These are phyloP conservation scores for Sugiyamaella xylanicola DNA, from an alignment of 1,139 yeast genomes.

Conservation along the genomic window DNA sequence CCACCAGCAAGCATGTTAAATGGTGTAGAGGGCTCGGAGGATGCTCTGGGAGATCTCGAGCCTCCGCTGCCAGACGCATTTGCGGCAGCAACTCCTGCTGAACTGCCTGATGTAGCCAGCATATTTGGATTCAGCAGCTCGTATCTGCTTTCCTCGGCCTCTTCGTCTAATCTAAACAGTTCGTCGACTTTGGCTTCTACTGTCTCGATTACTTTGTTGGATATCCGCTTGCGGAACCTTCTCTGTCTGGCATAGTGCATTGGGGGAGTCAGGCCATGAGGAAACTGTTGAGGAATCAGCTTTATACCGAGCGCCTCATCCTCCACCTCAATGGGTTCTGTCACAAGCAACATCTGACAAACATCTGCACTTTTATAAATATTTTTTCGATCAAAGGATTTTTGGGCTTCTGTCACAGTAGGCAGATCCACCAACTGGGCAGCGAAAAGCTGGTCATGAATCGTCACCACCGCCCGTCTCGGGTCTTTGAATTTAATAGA, in stretches of 20 bases:
- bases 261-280: constrained; percentile 86
- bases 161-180: constrained; percentile 71
- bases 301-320: constrained; percentile 49
- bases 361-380: constrained; percentile 85
- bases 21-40: constrained; percentile 36
- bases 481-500: constrained; percentile 80
- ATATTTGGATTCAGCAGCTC: constrained; percentile 65
- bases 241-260: constrained; percentile 57
- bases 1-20: constrained; percentile 39
- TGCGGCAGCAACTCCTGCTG: constrained; percentile 16
- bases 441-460: constrained; percentile 65
- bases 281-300: constrained; percentile 42
- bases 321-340: constrained; percentile 61
- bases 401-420: constrained; percentile 81
- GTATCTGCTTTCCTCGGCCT: constrained; percentile 78
- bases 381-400: constrained; percentile 87
- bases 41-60: neutral
- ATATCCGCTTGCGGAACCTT: constrained; percentile 55
- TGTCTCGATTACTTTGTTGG: constrained; percentile 55
- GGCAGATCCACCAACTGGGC: constrained; percentile 91
- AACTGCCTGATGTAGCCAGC: constrained; percentile 10
- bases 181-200: constrained; percentile 81
- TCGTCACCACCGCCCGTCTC: constrained; percentile 67
- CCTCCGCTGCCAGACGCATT: neutral
- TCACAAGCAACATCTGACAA: constrained; percentile 79